phyloP scores from a whole-genome alignment of 192 early-diverging fungal genomes.

The Backusella psychrophila region DNA sequence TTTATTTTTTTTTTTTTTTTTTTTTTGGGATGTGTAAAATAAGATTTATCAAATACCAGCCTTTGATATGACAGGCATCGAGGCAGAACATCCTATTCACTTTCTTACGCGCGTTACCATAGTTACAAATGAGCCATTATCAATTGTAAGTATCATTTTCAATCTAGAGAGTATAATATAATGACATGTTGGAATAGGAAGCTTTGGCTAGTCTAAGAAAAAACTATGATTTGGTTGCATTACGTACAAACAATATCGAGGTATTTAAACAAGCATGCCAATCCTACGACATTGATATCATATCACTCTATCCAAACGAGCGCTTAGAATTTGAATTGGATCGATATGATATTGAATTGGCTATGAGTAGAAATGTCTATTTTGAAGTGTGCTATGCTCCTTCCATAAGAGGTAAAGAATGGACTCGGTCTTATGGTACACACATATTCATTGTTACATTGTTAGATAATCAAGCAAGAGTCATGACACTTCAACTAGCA shows the following conservation, averaged over 20 bases:
- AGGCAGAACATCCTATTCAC: neutral
- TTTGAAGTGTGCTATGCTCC: slow-evolving; percentile 11
- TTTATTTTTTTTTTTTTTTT: neutral
- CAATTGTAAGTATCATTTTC: neutral
- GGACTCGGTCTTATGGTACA: too few species aligned
- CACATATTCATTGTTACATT: neutral
- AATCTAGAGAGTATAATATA: neutral
- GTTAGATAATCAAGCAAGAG: slow-evolving; percentile 8
- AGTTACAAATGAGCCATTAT: neutral
- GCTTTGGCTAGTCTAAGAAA: neutral
- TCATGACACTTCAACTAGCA: neutral
- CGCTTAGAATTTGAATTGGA: slow-evolving; percentile 7
- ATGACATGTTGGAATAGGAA: neutral
- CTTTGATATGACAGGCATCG: neutral
- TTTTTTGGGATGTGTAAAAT: neutral
- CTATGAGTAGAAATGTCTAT: neutral
- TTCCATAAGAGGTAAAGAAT: slow-evolving; percentile 7
- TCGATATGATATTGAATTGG: neutral
- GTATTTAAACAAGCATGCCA: slow-evolving; percentile 4
- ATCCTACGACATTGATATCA: neutral
- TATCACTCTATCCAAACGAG: neutral
- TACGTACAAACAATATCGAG: neutral
- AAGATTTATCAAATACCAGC: neutral
- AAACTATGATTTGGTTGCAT: neutral
- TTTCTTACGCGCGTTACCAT: slow-evolving; percentile 8